Evolutionary conservation across 2,329 filamentous ascomycete species (phyloP).

Genomic region (Pezicula carpinea): DNA sequence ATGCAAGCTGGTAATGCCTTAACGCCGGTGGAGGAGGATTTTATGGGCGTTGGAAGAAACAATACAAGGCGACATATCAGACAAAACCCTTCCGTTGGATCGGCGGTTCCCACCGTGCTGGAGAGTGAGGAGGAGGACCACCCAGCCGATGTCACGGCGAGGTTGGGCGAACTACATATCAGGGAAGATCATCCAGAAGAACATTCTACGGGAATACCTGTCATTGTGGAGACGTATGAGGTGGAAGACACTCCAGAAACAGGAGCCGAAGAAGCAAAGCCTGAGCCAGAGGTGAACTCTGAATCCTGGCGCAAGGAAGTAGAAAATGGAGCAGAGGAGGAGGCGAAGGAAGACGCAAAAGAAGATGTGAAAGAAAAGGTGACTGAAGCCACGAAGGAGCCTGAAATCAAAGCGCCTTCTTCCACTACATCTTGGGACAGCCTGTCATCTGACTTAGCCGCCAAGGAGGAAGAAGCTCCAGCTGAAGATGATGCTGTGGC

Average conservation of each 20-base stretch:
- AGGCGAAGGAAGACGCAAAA: constrained; percentile 6
- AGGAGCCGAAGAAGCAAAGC: constrained; percentile 11
- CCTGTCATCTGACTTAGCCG: constrained; percentile 11
- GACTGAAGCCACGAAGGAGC: too few relatives aligned
- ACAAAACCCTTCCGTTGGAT: constrained; percentile 75
- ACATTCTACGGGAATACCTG: constrained; percentile 19
- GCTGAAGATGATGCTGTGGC: constrained; percentile 14
- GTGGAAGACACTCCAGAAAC: constrained; percentile 13
- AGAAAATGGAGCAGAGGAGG: constrained; percentile 6
- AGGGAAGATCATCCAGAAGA: constrained; percentile 33
- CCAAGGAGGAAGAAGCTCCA: neutral
- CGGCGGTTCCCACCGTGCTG: constrained; percentile 73
- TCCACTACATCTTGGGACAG: constrained; percentile 14
- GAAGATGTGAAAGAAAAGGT: too few relatives aligned
- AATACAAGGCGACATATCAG: constrained; percentile 79
- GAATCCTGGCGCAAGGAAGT: constrained; percentile 5
- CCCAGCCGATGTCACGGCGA: constrained; percentile 39
- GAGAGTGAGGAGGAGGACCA: constrained; percentile 76
- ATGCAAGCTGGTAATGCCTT: constrained; percentile 22
- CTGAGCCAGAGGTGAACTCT: constrained; percentile 9
- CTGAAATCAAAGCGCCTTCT: constrained; percentile 8
- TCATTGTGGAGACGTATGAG: constrained; percentile 26
- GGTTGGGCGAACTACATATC: constrained; percentile 43
- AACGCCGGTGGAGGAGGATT: constrained; percentile 41
- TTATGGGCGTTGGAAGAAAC: constrained; percentile 52